Evolutionary conservation across 805 yeast species (phyloP), one percentile per base, ranked within the genome.

Genomic region (Alloascoidea africana): DNA sequence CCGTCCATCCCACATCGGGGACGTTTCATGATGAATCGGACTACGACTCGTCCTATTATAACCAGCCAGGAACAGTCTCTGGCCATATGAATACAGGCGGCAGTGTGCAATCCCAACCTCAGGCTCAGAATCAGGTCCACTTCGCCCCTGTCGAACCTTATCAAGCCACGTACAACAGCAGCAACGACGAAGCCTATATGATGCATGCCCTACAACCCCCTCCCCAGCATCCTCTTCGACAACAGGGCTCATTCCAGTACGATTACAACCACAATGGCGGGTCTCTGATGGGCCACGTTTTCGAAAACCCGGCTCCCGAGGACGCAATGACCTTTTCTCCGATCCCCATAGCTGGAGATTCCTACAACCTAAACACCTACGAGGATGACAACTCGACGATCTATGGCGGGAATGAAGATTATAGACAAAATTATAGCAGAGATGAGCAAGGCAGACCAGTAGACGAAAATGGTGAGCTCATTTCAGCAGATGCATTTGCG

Each of bases 311-410:
- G 8, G 30, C 8, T 23, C 30, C 30, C n/a, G 30, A 23, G 8
- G 30, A 23, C 8, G 8, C n/a, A 8, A n/a, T 8, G 13, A 23
- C 8, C n/a, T 23, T 23, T 23, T 8, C 30, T 23, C 30, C 30
- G 8, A 8, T 23, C n/a, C 30, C 30, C 8, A 23, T 23, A 8
- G 30, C 8, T 23, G 51, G 49, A 18, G 57, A 52, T 36, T 47
- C 53, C 14, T 54, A 54, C 34, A 56, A 50, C 27, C 52, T 54
- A 5, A 52, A 54, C 38, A 49, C 49, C 4, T 53, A 54, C 38
- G 51, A 47, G 13, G 55, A 51, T 16, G 53, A 49, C 16, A 55
- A 53, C 30, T 48, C 46, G 30, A 37, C 43, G 18, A 30, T 41
- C 33, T 53, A 44, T 38, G 45, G 44, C 36, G 47, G 48, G 15